Evolutionary conservation across 2,329 filamentous ascomycete genomes (phyloP).

Genomic region (Scleromitrula shiraiana): DNA sequence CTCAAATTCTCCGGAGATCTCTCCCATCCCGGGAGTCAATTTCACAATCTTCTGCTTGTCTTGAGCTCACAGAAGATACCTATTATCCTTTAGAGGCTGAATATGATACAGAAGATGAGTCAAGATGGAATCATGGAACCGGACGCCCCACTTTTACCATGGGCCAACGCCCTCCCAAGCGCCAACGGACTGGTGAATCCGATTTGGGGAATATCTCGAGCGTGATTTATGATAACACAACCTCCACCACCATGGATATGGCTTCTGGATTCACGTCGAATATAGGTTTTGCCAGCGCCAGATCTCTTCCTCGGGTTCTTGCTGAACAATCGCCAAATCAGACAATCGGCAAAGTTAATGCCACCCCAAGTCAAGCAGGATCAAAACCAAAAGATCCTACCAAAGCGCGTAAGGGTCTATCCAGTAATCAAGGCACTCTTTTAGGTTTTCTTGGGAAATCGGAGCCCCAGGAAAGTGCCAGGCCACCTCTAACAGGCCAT

Average conservation of each 20-base stretch:
- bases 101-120: constrained; percentile 31
- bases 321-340: constrained; percentile 23
- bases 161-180: constrained; percentile 20
- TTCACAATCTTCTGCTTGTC: constrained; percentile 36
- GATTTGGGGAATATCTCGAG: constrained; percentile 12
- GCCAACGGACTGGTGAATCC: constrained; percentile 22
- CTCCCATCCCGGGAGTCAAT: constrained; percentile 43
- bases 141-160: constrained; percentile 17
- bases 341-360: constrained; percentile 17
- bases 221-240: constrained; percentile 30
- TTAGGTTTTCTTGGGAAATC: constrained; percentile 23
- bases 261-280: constrained; percentile 56
- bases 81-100: constrained; percentile 58
- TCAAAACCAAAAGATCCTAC: constrained; percentile 5
- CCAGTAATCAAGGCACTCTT: constrained; percentile 22
- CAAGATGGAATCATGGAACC: constrained; percentile 31
- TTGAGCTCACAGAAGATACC: constrained; percentile 58
- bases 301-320: constrained; percentile 26
- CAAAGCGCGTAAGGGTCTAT: constrained; percentile 10
- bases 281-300: constrained; percentile 25
- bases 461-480: neutral
- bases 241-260: constrained; percentile 55
- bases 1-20: constrained; percentile 61
- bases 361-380: neutral
- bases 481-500: neutral